Percentiles rank a stretch among this genome's conserved stretches.
Conservation (phyloP, 2,329 filamentous ascomycete genomes). For the Ophiostoma populinum region DNA sequence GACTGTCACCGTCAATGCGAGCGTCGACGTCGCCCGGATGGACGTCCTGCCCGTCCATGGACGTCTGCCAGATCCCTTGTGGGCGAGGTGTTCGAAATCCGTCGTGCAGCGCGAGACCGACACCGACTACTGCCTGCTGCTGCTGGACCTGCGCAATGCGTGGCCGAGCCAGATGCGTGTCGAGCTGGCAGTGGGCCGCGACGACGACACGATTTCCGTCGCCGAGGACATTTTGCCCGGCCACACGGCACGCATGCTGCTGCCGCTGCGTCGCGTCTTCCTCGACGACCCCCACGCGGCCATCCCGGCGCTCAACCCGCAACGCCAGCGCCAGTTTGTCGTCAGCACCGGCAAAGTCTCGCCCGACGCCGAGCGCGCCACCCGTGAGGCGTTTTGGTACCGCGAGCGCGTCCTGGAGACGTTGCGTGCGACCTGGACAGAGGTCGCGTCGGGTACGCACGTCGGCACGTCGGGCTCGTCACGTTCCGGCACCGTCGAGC, state of each 20-base stretch:
- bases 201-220: conserved; percentile 20
- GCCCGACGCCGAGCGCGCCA: conserved; percentile 60
- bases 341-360: conserved; percentile 66
- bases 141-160: conserved; percentile 74
- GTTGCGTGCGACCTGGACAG: conserved; percentile 50
- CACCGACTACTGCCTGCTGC: conserved; percentile 49
- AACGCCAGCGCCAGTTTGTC: conserved; percentile 80
- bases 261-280: conserved; percentile 61
- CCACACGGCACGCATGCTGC: conserved; percentile 54
- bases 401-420: conserved; percentile 61
- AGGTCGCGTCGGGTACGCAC: neutral
- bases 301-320: conserved; percentile 65
- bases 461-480: neutral
- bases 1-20: conserved; percentile 81
- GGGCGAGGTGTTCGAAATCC: conserved; percentile 23
- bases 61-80: conserved; percentile 43
- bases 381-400: conserved; percentile 81
- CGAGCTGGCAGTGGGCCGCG: conserved; percentile 28
- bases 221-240: conserved; percentile 45
- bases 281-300: conserved; percentile 59
- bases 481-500: conserved; percentile 49
- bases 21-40: conserved; percentile 63
- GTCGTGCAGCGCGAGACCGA: conserved; percentile 20
- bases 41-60: conserved; percentile 61
- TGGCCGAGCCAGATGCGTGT: conserved; percentile 71